A percentile compares a stretch with the other conserved stretches of the same genome.
Evolutionary conservation across 257 asterid species (phyloP).

Genomic region (Solanum bukasovii): DNA sequence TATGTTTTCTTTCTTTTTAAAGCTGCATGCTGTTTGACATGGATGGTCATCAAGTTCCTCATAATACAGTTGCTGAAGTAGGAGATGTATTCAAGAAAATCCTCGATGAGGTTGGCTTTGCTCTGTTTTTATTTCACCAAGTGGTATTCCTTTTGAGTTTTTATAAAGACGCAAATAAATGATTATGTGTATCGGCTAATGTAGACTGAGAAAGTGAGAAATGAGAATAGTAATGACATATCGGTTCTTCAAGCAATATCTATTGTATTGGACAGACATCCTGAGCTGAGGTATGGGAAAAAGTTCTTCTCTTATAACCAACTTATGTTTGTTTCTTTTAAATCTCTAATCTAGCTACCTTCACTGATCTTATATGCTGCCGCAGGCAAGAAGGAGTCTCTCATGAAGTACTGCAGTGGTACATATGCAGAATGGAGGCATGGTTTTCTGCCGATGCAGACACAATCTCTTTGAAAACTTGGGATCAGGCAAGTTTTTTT

Average conservation of each 20-base stretch:
- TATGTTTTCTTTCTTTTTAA: neutral
- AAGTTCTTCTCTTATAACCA: neutral
- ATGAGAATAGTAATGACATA: conserved; percentile 54
- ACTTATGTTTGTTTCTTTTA: neutral
- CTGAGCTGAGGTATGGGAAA: conserved; percentile 58
- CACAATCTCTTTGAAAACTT: conserved; percentile 82
- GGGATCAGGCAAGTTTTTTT: conserved; percentile 76
- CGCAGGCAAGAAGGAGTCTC: conserved; percentile 84
- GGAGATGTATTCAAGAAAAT: conserved; percentile 77
- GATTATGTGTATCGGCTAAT: conserved; percentile 6
- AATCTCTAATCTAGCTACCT: conserved; percentile 4
- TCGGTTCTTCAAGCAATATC: conserved; percentile 77
- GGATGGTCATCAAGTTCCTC: conserved; percentile 79
- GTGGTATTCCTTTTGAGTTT: neutral
- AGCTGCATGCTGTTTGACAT: conserved; percentile 43
- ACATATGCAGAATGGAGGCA: conserved; percentile 96
- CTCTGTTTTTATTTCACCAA: neutral
- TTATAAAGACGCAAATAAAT: neutral
- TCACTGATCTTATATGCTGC: neutral
- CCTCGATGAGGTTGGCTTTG: conserved; percentile 63
- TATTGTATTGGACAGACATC: conserved; percentile 62
- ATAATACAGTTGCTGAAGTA: conserved; percentile 60
- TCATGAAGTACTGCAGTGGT: conserved; percentile 88
- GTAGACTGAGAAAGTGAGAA: conserved; percentile 82
- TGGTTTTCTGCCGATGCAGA: conserved; percentile 99